Percentiles rank a stretch among this genome's conserved stretches.
These are phyloP conservation scores for Draba incana DNA, from an alignment of 345 rosid species.

Conservation along the genomic window DNA sequence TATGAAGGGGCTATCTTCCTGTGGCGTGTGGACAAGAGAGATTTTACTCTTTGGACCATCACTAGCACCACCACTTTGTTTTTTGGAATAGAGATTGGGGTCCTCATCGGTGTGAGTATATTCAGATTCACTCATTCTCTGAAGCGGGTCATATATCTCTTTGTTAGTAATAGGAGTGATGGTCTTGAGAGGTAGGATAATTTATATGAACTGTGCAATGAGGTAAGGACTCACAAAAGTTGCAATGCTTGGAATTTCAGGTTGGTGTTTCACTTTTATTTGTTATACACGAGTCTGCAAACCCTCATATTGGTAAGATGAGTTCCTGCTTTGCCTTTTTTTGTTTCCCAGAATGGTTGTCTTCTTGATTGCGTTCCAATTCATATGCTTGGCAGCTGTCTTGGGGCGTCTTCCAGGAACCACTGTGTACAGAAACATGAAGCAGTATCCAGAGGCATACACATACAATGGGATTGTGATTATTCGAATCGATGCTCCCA, in stretches of 20 bases:
- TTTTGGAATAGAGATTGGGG: constrained; percentile 96
- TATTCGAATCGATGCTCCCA: constrained; percentile 94
- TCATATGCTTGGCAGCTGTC: constrained; percentile 62
- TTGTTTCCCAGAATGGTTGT: too few species aligned
- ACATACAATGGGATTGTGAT: constrained; percentile 90
- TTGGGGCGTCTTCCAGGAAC: constrained; percentile 99
- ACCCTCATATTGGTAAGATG: constrained; percentile 90
- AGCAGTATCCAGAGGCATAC: constrained; percentile 95
- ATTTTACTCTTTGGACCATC: constrained; percentile 94
- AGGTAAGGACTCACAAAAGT: constrained; percentile 9
- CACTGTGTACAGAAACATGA: constrained; percentile 83
- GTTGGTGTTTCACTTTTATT: constrained; percentile 94
- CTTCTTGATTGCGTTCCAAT: too few species aligned
- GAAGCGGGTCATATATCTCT: background rate
- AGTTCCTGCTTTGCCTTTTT: background rate
- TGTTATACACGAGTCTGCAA: constrained; percentile 97
- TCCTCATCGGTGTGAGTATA: constrained; percentile 89
- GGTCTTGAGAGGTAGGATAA: constrained; percentile 9
- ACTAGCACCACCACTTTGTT: constrained; percentile 79
- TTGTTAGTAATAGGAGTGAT: background rate
- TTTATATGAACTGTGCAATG: background rate
- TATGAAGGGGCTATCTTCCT: constrained; percentile 90
- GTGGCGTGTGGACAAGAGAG: constrained; percentile 93
- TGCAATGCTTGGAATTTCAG: constrained; percentile 50
- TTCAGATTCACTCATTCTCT: constrained; percentile 17